A percentile compares a stretch with the other conserved stretches of the same genome.
Conservation (phyloP, 2,329 filamentous ascomycete species). For the Verticillium zaregamsianum region DNA sequence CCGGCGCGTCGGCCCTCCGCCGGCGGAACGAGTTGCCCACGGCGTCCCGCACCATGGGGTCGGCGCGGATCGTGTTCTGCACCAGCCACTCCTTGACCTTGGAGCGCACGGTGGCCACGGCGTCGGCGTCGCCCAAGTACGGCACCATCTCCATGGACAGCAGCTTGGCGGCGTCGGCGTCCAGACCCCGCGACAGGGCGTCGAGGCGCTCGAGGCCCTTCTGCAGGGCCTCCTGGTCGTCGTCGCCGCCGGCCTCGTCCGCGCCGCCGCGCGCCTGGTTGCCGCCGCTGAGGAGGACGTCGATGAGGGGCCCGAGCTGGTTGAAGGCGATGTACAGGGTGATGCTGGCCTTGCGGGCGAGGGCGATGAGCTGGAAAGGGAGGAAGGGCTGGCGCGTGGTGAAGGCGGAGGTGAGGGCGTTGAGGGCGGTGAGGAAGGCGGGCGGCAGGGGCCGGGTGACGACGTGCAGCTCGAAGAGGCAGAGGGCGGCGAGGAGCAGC, state of each 20-base stretch:
- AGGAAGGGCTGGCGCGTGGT: constrained; percentile 59
- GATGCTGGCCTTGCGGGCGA: constrained; percentile 72
- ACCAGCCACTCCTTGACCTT: constrained; percentile 85
- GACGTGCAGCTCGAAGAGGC: constrained; percentile 52
- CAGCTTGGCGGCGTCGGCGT: constrained; percentile 66
- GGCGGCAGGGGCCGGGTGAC: constrained; percentile 53
- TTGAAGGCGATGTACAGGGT: constrained; percentile 80
- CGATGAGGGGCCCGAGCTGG: constrained; percentile 69
- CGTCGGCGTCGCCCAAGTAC: constrained; percentile 67
- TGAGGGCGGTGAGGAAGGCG: constrained; percentile 34
- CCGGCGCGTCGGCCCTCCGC: constrained; percentile 57
- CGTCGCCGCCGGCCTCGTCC: constrained; percentile 19
- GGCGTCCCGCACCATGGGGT: constrained; percentile 79
- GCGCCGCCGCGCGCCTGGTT: constrained; percentile 11
- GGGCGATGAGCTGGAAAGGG: constrained; percentile 76
- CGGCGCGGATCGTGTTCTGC: constrained; percentile 75
- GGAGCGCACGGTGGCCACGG: constrained; percentile 59
- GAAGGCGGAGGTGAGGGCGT: constrained; percentile 34
- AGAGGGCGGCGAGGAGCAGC: constrained; percentile 50
- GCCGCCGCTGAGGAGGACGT: constrained; percentile 25
- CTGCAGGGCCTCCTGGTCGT: constrained; percentile 46
- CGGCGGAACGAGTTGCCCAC: constrained; percentile 64
- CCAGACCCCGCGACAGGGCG: constrained; percentile 51
- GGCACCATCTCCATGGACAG: constrained; percentile 77
- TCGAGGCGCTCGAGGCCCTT: constrained; percentile 67